Base-by-base conservation (phyloP, 148 eudicot genomes). In the Camellia lanceoleosa region DNA sequence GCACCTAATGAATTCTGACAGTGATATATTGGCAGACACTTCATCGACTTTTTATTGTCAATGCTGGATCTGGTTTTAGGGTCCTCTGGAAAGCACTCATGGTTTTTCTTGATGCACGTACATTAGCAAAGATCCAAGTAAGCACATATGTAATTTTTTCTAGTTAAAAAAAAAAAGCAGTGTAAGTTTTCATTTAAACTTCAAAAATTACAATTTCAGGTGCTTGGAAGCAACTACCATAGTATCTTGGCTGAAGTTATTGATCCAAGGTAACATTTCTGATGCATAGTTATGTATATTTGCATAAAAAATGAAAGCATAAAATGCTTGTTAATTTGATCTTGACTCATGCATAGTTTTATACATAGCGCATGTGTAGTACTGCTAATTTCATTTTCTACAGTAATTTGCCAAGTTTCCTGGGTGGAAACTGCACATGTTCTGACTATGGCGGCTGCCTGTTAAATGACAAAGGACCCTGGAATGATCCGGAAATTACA, bases 351-450 rank as follows among this genome's bases (percentile, higher is more conserved):
- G 73, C 52, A 38, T 38, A 46, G 12, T 38, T 67, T 5, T 69
- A 56, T 58, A 5, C 61, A 3, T 58, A 0, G 49, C 42, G 16
- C 52, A 49, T 68, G 51, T 43, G 51, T 58, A 69, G 19, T 38
- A 46, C 13, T 60, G 23, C 62, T 23, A 16, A 64, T 70, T 42
- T 63, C 71, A 73, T 43, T 80, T 74, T 74, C 62, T 74, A 52
- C 86, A 90, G 92, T 74, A 85, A 89, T 70, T 84, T 91, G 71
- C 94, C 94, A 59, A 83, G 74, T 75, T 88, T 89, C 81, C 83
- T 91, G 23, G 92, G 92, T 8, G 94, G 94, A 51, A 84, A 82
- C 41, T 91, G 92, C 90, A 82, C 86, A 20, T 91, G 94, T 84
- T 79, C 89, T 68, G 86, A 79, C 19, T 80, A 59, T 55, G 94